Evolutionary conservation across 1,284 basidiomycete genomes (phyloP).

Genomic region (Pholiota adiposa): DNA sequence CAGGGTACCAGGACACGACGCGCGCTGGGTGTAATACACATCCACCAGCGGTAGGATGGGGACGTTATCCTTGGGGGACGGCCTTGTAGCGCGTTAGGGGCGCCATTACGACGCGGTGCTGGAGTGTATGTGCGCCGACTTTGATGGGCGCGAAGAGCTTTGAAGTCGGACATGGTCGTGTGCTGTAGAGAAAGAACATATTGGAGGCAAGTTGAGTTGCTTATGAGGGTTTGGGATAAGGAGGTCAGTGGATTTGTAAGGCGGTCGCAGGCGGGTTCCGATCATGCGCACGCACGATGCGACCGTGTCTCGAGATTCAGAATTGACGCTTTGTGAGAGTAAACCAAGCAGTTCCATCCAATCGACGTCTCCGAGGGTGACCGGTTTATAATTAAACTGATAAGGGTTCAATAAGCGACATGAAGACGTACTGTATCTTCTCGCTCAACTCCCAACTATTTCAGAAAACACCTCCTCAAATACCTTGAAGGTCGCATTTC

Average conservation of each 20-base stretch:
- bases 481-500: constrained; percentile 29
- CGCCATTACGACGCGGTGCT: constrained; percentile 28
- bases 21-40: constrained; percentile 45
- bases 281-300: background rate
- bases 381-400: background rate
- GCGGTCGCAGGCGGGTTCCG: background rate
- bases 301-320: background rate
- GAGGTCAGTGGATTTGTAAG: background rate
- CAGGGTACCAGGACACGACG: constrained; percentile 38
- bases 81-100: constrained; percentile 27
- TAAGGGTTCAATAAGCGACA: background rate
- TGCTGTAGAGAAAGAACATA: background rate
- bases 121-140: constrained; percentile 22
- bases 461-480: constrained; percentile 22
- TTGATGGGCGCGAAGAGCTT: constrained; percentile 27
- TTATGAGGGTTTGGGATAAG: background rate
- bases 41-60: constrained; percentile 38
- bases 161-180: background rate
- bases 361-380: background rate
- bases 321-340: background rate
- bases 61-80: constrained; percentile 18
- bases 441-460: too few relatives aligned
- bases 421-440: background rate
- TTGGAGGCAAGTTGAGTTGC: background rate
- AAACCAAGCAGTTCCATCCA: background rate